Evolutionary conservation across 306 rosid species (phyloP), one percentile per base, ranked within the genome.

Genomic region (Cicer judaicum): DNA sequence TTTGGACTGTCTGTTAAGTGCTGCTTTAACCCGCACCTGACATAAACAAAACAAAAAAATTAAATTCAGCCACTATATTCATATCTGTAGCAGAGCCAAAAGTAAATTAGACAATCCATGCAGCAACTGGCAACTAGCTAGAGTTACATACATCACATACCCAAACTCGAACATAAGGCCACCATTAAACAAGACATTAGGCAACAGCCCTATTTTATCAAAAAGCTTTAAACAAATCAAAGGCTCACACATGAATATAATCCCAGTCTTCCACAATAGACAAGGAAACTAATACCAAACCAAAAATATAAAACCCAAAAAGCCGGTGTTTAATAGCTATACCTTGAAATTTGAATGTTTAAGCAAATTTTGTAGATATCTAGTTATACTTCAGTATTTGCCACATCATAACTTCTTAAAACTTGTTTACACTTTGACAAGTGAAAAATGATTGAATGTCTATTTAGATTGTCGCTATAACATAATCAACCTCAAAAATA

Each of bases 21-120:
- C 99, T 78, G 98, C 96, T 85, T 95, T 95, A 81, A 90, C 97
- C 15, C 92, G 87, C 38, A 95, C 98, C 99, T 95, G 77, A 74
- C 77, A 85, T 59, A 2, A 4, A 24, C 29, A 24, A 16, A 16
- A 16, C 18, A 47, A 46, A 29, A 81, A 13, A 49, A 21, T 56
- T 44, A 70, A 73, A 60, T 18, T 83, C 69, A 82, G 71, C 50
- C 40, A 48, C 64, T n/a, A 40, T 36, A 56, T 7, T 40, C 59
- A 80, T 42, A 56, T 49, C 57, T 55, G 79, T 56, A 48, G 6
- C 63, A 66, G 2, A 62, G 63, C 34, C 65, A 63, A 52, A 74
- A 64, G 7, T 14, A 42, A 78, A 11, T 50, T 21, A 29, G 38
- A 76, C 34, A 19, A 49, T 6, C 29, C 46, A 68, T 36, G 43